Percentiles rank a stretch among this genome's conserved stretches.
Conservation (phyloP, 1,284 basidiomycete genomes). For the Singerocomus inundabilis region DNA sequence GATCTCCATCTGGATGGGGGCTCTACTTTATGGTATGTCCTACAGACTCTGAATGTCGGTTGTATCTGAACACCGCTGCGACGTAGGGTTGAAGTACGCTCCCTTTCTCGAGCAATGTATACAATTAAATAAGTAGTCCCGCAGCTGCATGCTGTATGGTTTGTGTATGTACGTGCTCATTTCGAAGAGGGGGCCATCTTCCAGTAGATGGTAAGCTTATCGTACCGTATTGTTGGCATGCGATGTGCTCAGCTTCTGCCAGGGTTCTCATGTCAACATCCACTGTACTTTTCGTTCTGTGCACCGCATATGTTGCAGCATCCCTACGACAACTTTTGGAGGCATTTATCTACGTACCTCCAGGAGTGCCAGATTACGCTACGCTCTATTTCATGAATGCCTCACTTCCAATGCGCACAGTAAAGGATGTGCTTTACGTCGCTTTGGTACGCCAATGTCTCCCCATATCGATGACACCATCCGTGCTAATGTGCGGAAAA, state of each 20-base stretch:
- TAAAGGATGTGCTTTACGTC: conserved; percentile 18
- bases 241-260: not conserved
- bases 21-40: conserved; percentile 17
- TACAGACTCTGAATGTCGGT: not conserved
- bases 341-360: conserved; percentile 15
- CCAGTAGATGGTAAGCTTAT: conserved; percentile 6
- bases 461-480: not conserved
- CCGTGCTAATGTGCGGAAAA: conserved; percentile 1
- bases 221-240: not conserved
- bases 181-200: conserved; percentile 2
- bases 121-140: not conserved
- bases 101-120: not conserved
- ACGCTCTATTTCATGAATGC: conserved; percentile 11
- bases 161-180: conserved; percentile 20
- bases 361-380: conserved; percentile 6
- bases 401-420: conserved; percentile 14
- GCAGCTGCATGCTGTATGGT: conserved; percentile 14
- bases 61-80: not conserved
- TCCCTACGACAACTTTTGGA: conserved; percentile 18
- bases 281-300: conserved; percentile 16
- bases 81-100: conserved; percentile 14
- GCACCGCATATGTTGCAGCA: conserved; percentile 12
- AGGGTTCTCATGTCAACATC: conserved; percentile 17
- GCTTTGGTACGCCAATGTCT: conserved; percentile 7
- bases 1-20: conserved; percentile 21